phyloP scores from a whole-genome alignment of 75 land plant genomes.

The Chamaecyparis obtusa region DNA sequence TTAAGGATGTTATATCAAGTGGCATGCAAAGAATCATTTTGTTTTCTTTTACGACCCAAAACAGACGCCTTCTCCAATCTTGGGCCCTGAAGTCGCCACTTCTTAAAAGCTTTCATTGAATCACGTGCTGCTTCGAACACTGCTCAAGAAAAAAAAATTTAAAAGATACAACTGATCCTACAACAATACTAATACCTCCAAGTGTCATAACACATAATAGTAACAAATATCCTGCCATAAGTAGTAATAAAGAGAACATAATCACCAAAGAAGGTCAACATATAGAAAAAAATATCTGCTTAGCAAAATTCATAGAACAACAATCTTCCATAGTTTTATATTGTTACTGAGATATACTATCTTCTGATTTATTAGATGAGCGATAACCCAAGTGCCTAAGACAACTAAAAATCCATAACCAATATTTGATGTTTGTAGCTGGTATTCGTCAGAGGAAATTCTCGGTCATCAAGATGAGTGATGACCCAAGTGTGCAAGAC shows the following conservation, averaged over 20 bases:
- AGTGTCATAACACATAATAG: background rate
- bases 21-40: background rate
- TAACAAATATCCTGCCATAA: background rate
- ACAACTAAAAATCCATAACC: no score
- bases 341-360: background rate
- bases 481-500: background rate
- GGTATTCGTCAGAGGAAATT: background rate
- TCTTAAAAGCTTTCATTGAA: slow-evolving; percentile 69
- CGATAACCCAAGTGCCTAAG: background rate
- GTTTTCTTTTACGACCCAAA: slow-evolving; percentile 69
- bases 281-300: slow-evolving; percentile 3
- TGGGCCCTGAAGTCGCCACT: slow-evolving; percentile 72
- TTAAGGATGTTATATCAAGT: background rate
- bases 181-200: no score
- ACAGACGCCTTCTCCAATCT: slow-evolving; percentile 69
- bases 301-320: background rate
- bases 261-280: background rate
- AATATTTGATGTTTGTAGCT: no score
- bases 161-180: no score
- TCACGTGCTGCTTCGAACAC: slow-evolving; percentile 76
- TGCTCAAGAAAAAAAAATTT: slow-evolving; percentile 13
- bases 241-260: background rate
- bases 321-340: background rate
- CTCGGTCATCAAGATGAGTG: background rate
- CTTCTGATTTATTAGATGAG: background rate